Percentiles rank a stretch among this genome's conserved stretches.
Conservation (phyloP, 179 eudicot species). For the Carnegiea gigantea region DNA sequence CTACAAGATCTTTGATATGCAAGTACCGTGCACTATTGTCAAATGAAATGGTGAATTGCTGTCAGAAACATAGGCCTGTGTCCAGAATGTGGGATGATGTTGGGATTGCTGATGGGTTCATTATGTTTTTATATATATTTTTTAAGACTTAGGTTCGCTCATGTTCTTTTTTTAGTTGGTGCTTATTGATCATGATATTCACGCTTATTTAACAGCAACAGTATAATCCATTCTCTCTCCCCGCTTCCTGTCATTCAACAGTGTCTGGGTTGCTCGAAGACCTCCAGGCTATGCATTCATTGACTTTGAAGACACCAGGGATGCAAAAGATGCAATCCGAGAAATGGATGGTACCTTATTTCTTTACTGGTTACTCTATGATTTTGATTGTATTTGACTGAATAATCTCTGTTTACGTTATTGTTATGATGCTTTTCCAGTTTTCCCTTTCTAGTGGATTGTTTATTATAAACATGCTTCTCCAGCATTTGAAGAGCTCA, state of each 20-base stretch:
- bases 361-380: neutral
- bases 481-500: too few species aligned
- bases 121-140: too few species aligned
- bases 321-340: constrained; percentile 91
- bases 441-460: neutral
- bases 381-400: neutral
- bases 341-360: constrained; percentile 68
- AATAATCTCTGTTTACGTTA: too few species aligned
- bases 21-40: too few species aligned
- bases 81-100: neutral
- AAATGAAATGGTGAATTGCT: neutral
- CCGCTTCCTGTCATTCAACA: constrained; percentile 20
- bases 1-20: neutral
- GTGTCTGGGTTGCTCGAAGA: constrained; percentile 98
- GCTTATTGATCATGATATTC: neutral
- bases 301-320: constrained; percentile 88
- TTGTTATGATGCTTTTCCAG: neutral
- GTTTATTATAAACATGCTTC: too few species aligned
- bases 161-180: too few species aligned
- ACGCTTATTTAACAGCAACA: neutral
- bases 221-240: neutral
- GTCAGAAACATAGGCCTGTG: neutral
- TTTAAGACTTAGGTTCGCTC: neutral
- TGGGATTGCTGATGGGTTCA: neutral
- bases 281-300: constrained; percentile 98